Evolutionary conservation across 2,329 filamentous ascomycete genomes (phyloP).

Genomic region (Tympanopsis confertula): DNA sequence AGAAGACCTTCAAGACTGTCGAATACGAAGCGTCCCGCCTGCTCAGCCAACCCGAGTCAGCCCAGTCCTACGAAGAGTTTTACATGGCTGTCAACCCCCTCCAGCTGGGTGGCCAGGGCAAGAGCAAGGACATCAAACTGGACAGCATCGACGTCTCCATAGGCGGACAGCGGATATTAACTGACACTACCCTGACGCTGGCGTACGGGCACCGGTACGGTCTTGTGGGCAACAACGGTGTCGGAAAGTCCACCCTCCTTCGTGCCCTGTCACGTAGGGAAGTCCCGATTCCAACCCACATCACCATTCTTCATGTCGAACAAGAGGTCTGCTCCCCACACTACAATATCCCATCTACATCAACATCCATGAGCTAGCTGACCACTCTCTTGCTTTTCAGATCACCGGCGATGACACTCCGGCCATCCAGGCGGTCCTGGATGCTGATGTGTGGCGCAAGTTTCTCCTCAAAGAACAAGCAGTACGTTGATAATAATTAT

Average conservation of each 20-base stretch:
- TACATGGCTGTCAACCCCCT: constrained; percentile 99
- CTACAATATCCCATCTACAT: background rate
- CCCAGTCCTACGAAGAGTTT: constrained; percentile 96
- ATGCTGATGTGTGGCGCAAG: constrained; percentile 97
- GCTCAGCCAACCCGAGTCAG: constrained; percentile 68
- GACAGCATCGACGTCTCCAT: constrained; percentile 94
- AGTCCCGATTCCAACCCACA: constrained; percentile 86
- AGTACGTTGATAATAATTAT: constrained; percentile 31
- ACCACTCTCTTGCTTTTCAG: constrained; percentile 26
- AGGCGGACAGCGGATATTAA: constrained; percentile 75
- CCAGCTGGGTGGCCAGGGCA: constrained; percentile 68
- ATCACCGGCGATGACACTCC: constrained; percentile 92
- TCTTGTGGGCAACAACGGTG: constrained; percentile 97
- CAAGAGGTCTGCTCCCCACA: constrained; percentile 62
- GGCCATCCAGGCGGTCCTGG: constrained; percentile 84
- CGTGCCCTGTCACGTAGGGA: constrained; percentile 87
- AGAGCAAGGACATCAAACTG: constrained; percentile 98
- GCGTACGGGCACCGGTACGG: constrained; percentile 90
- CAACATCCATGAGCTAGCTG: constrained; percentile 6
- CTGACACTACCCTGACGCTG: constrained; percentile 79
- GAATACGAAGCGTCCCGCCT: constrained; percentile 92
- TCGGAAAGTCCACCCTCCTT: constrained; percentile 87
- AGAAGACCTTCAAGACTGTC: constrained; percentile 96
- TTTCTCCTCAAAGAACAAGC: constrained; percentile 82
- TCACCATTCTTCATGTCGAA: constrained; percentile 96